Conservation (phyloP, 1,284 basidiomycete genomes). For the Boletus semigastroideus region DNA sequence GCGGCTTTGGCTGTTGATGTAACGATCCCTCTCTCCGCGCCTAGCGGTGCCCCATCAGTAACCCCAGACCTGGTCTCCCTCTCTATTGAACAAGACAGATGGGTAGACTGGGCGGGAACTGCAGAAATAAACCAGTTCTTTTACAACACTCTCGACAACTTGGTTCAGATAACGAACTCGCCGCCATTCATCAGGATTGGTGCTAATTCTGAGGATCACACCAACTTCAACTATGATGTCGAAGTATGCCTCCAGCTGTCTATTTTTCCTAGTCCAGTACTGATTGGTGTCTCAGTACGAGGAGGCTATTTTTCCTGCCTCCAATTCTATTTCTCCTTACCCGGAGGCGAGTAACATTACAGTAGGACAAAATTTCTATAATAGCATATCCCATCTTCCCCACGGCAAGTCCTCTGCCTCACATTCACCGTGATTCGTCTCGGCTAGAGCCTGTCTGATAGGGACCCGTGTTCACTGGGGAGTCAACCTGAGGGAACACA, state of each 20-base stretch:
- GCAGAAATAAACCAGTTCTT: constrained; percentile 53
- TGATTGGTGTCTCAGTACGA: constrained; percentile 13
- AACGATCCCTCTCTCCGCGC: constrained; percentile 20
- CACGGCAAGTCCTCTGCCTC: constrained; percentile 34
- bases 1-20: constrained; percentile 16
- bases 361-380: constrained; percentile 61
- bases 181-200: constrained; percentile 62
- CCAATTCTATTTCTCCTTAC: constrained; percentile 52
- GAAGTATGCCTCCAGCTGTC: constrained; percentile 33
- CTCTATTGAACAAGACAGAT: constrained; percentile 69
- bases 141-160: constrained; percentile 55
- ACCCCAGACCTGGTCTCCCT: constrained; percentile 54
- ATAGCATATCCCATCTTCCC: constrained; percentile 55
- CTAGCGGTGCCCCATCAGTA: constrained; percentile 30
- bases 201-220: constrained; percentile 63
- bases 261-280: not conserved
- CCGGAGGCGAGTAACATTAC: constrained; percentile 59
- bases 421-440: not conserved
- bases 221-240: constrained; percentile 46
- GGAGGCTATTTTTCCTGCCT: constrained; percentile 45
- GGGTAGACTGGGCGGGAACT: constrained; percentile 62
- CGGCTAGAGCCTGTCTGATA: constrained; percentile 15
- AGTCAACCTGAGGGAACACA: constrained; percentile 59
- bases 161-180: constrained; percentile 52
- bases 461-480: constrained; percentile 68